These are phyloP conservation scores for Periconia digitata DNA, from an alignment of 2,329 filamentous ascomycete genomes.

Conservation along the genomic window DNA sequence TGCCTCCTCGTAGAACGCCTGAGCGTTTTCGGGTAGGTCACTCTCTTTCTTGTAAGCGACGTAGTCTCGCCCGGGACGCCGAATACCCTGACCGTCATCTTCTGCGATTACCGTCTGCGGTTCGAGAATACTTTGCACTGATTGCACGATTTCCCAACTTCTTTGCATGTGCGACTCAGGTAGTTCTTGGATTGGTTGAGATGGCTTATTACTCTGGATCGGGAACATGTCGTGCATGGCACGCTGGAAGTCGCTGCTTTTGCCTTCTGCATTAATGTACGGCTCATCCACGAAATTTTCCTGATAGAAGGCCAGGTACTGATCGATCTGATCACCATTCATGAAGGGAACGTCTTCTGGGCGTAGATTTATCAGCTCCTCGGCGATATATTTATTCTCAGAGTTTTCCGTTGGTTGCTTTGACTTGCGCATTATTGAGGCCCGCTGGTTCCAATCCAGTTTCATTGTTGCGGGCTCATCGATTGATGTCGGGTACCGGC, in stretches of 20 bases:
- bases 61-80: slow-evolving; percentile 55
- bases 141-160: slow-evolving; percentile 43
- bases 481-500: slow-evolving; percentile 53
- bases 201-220: slow-evolving; percentile 6
- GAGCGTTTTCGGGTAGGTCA: slow-evolving; percentile 51
- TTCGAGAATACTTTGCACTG: slow-evolving; percentile 47
- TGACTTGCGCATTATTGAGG: slow-evolving; percentile 13
- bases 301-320: slow-evolving; percentile 78
- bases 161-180: slow-evolving; percentile 30
- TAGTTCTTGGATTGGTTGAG: slow-evolving; percentile 4
- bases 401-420: slow-evolving; percentile 8
- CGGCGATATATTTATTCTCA: slow-evolving; percentile 34
- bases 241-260: slow-evolving; percentile 44
- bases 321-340: slow-evolving; percentile 64
- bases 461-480: slow-evolving; percentile 60
- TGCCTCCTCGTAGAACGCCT: slow-evolving; percentile 54
- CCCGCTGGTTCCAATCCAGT: slow-evolving; percentile 77
- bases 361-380: slow-evolving; percentile 55
- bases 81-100: slow-evolving; percentile 24
- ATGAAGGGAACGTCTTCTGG: slow-evolving; percentile 66
- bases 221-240: slow-evolving; percentile 49
- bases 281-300: slow-evolving; percentile 60
- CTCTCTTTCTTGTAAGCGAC: slow-evolving; percentile 50
- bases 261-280: slow-evolving; percentile 34
- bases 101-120: slow-evolving; percentile 43